A percentile compares a stretch with the other conserved stretches of the same genome.
phyloP scores from a whole-genome alignment of 306 rosid genomes.

The Dicorynia guianensis region DNA sequence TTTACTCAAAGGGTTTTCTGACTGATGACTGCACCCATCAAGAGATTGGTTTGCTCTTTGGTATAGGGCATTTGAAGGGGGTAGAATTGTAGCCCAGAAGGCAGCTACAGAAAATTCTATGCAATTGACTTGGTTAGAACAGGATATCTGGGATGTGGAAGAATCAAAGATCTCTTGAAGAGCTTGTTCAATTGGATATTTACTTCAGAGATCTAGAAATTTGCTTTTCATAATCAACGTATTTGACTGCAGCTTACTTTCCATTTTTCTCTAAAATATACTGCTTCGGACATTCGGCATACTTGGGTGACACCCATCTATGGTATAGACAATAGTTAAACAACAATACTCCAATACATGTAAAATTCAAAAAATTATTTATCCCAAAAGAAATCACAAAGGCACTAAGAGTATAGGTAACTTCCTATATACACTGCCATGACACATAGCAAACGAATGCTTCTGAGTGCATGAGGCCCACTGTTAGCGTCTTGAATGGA shows the following conservation, averaged over 20 bases:
- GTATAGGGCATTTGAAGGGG: not conserved
- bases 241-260: not conserved
- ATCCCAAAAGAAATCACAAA: not conserved
- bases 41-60: too few relatives aligned
- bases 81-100: not conserved
- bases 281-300: not conserved
- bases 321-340: not conserved
- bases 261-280: not conserved
- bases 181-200: not conserved
- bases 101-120: not conserved
- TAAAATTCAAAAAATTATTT: not conserved
- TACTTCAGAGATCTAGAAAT: not conserved
- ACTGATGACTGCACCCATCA: not conserved
- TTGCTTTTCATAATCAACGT: not conserved
- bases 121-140: not conserved
- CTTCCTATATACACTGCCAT: not conserved
- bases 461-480: not conserved
- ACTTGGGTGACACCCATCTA: not conserved
- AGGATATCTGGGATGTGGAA: not conserved
- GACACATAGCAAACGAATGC: not conserved
- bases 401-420: not conserved
- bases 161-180: not conserved
- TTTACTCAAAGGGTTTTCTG: not conserved
- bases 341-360: not conserved
- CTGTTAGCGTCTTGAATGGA: not conserved